phyloP scores from a whole-genome alignment of 495 filamentous ascomycete species.

The Penicilliopsis zonata region DNA sequence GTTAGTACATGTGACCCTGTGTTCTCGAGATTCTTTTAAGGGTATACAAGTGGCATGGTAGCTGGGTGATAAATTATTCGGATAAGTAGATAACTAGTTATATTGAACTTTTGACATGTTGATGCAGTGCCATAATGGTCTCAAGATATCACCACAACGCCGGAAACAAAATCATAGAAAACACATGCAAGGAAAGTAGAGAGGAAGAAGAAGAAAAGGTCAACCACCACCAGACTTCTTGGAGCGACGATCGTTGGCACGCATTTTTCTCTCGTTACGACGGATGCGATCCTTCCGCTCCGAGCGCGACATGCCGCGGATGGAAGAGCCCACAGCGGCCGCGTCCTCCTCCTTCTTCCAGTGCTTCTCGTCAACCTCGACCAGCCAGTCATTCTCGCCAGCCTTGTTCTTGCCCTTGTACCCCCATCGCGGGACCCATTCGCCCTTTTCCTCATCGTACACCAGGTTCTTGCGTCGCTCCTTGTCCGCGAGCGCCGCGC shows the following conservation, averaged over 20 bases:
- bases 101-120: no score
- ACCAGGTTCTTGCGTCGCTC: slow-evolving; percentile 68
- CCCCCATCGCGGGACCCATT: slow-evolving; percentile 89
- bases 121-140: no score
- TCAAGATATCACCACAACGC: no score
- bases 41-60: no score
- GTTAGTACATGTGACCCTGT: no score
- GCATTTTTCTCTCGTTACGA: slow-evolving; percentile 59
- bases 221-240: slow-evolving; percentile 25
- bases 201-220: no score
- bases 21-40: no score
- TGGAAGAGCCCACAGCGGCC: slow-evolving; percentile 45
- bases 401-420: slow-evolving; percentile 88
- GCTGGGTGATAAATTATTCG: no score
- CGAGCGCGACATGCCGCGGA: slow-evolving; percentile 48
- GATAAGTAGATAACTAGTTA: no score
- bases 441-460: slow-evolving; percentile 72
- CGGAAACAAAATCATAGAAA: no score
- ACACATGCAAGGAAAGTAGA: no score
- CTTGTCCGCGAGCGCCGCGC: slow-evolving; percentile 30
- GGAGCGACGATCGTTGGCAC: slow-evolving; percentile 50
- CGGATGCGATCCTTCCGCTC: slow-evolving; percentile 53
- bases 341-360: slow-evolving; percentile 50
- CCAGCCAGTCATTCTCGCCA: slow-evolving; percentile 67
- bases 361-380: slow-evolving; percentile 75